phyloP scores from a whole-genome alignment of 2,329 filamentous ascomycete genomes.

The Stagonosporopsis chrysanthemi region DNA sequence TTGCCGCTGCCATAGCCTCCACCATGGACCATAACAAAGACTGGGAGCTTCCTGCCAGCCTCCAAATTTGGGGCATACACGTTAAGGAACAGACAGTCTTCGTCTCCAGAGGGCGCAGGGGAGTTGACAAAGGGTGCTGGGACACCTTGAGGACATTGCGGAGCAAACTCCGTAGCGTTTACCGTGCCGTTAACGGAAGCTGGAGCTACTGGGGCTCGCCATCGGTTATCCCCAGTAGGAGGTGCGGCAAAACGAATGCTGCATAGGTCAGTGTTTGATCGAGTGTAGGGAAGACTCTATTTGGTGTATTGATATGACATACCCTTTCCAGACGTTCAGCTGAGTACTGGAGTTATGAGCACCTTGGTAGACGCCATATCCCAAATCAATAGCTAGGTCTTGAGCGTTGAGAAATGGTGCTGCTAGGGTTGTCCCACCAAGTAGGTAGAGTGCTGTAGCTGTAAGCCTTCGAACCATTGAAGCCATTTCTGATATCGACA shows the following conservation, averaged over 20 bases:
- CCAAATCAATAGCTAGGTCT: conserved; percentile 24
- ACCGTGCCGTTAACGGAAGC: background rate
- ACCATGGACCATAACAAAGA: conserved; percentile 44
- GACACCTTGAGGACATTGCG: conserved; percentile 26
- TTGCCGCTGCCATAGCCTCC: conserved; percentile 50
- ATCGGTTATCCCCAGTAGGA: conserved; percentile 25
- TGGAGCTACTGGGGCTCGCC: conserved; percentile 30
- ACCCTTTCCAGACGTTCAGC: conserved; percentile 38
- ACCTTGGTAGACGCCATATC: conserved; percentile 32
- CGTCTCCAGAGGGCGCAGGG: conserved; percentile 18
- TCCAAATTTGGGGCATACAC: conserved; percentile 43
- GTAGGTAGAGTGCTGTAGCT: conserved; percentile 1
- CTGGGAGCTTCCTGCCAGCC: conserved; percentile 36
- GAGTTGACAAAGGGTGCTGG: conserved; percentile 7
- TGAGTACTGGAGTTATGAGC: conserved; percentile 22
- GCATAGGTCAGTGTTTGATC: background rate
- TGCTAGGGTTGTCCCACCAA: conserved; percentile 2
- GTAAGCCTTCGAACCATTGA: background rate
- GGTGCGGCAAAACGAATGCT: conserved; percentile 35
- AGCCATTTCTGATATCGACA: background rate
- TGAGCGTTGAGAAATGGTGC: background rate
- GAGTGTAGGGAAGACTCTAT: background rate
- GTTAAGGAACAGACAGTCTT: conserved; percentile 51
- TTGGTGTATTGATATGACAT: background rate
- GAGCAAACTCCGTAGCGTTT: conserved; percentile 21